phyloP scores from a whole-genome alignment of 2,329 filamentous ascomycete genomes.

The Aspergillus fijiensis region DNA sequence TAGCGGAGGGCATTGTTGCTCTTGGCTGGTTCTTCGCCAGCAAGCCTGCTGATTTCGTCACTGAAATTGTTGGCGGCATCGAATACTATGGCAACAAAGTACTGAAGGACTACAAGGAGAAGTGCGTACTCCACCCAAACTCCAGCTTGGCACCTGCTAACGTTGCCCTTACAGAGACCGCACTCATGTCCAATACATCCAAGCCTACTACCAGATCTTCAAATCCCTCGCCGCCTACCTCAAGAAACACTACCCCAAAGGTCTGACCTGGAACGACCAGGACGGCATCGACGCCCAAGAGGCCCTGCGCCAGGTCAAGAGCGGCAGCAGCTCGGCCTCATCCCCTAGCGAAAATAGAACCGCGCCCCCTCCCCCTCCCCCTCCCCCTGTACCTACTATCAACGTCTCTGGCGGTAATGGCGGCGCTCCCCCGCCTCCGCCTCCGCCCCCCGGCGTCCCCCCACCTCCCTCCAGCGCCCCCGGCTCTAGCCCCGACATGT shows the following conservation, averaged over 20 bases:
- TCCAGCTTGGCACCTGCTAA: conserved; percentile 7
- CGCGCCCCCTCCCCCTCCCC: conserved; percentile 51
- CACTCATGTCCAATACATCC: conserved; percentile 82
- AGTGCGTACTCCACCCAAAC: conserved; percentile 47
- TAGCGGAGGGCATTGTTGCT: conserved; percentile 85
- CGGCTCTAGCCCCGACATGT: conserved; percentile 61
- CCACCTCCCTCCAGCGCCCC: conserved; percentile 45
- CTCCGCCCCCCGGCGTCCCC: conserved; percentile 66
- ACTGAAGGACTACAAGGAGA: conserved; percentile 84
- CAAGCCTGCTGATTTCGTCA: conserved; percentile 82
- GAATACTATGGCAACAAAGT: conserved; percentile 96
- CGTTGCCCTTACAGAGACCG: conserved; percentile 59
- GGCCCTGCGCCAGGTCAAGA: conserved; percentile 59
- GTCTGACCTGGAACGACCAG: conserved; percentile 82
- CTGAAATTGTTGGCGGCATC: conserved; percentile 76
- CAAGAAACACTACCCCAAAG: conserved; percentile 75
- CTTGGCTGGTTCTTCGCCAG: conserved; percentile 86
- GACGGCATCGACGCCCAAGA: conserved; percentile 72
- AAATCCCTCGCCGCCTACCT: conserved; percentile 79
- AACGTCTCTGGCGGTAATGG: conserved; percentile 56
- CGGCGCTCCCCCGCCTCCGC: conserved; percentile 63
- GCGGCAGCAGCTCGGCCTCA: conserved; percentile 32
- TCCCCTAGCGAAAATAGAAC: conserved; percentile 31
- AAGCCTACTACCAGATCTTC: conserved; percentile 89
- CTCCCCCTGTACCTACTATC: conserved; percentile 47